A percentile compares a stretch with the other conserved stretches of the same genome.
Evolutionary conservation across 768 basidiomycete species (phyloP).

Genomic region (Baorangia bicolor): DNA sequence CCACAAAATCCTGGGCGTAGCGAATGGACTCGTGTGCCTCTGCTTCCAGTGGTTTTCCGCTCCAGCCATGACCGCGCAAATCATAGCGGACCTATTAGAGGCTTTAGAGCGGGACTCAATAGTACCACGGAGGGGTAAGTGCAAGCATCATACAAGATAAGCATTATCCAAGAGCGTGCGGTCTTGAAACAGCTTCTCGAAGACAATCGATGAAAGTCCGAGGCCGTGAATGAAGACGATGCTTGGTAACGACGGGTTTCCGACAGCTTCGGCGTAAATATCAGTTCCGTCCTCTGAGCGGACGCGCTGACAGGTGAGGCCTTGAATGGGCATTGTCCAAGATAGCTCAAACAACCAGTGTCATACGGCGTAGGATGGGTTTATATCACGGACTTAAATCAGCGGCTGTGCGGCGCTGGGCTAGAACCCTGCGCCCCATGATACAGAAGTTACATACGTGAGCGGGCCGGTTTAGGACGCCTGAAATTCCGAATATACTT

Average conservation of each 20-base stretch:
- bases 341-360: too few relatives aligned
- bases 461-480: too few relatives aligned
- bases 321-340: neutral
- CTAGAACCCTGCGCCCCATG: neutral
- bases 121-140: too few relatives aligned
- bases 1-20: constrained; percentile 7
- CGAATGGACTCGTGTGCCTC: constrained; percentile 8
- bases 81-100: constrained; percentile 11
- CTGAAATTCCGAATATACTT: too few relatives aligned
- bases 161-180: neutral
- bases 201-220: too few relatives aligned
- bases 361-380: neutral
- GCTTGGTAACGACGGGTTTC: too few relatives aligned
- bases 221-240: too few relatives aligned
- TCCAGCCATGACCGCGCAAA: constrained; percentile 8
- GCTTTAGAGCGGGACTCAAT: too few relatives aligned
- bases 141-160: too few relatives aligned
- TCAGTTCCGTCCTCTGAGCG: constrained; percentile 7
- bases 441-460: neutral
- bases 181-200: constrained; percentile 6
- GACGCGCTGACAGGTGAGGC: neutral
- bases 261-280: constrained; percentile 6
- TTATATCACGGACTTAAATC: neutral
- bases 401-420: neutral
- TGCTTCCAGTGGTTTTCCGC: too few relatives aligned